These are phyloP conservation scores for Circinella minor DNA, from an alignment of 371 early-diverging fungal species.

Conservation along the genomic window DNA sequence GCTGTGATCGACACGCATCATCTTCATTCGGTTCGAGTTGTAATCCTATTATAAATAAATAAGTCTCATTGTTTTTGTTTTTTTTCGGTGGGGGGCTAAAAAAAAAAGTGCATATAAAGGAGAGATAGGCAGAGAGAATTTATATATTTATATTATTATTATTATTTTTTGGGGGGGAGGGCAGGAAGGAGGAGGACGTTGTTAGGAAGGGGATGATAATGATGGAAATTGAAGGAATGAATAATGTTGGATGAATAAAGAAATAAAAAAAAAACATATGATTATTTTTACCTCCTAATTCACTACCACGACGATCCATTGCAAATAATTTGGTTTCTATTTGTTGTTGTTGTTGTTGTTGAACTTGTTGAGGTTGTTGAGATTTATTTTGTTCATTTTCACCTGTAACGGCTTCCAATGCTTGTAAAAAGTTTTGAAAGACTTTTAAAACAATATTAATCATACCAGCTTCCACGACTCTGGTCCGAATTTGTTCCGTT, in stretches of 20 bases:
- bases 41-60: neutral
- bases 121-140: no score
- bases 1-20: slow-evolving; percentile 10
- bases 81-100: neutral
- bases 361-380: neutral
- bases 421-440: slow-evolving; percentile 70
- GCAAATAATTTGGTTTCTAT: slow-evolving; percentile 3
- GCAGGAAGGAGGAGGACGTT: neutral
- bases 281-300: slow-evolving; percentile 2
- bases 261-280: neutral
- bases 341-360: slow-evolving; percentile 6
- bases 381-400: slow-evolving; percentile 8
- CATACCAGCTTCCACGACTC: slow-evolving; percentile 86
- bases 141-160: no score
- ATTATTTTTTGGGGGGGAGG: no score
- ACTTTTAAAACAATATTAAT: slow-evolving; percentile 80
- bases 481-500: slow-evolving; percentile 77
- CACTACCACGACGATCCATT: slow-evolving; percentile 5
- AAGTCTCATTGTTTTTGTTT: neutral
- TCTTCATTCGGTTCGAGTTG: slow-evolving; percentile 9
- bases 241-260: neutral
- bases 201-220: slow-evolving; percentile 16
- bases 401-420: slow-evolving; percentile 39
- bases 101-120: no score
- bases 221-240: neutral